Evolutionary conservation across 345 rosid genomes (phyloP).

Genomic region (Schrenkiella parvula): DNA sequence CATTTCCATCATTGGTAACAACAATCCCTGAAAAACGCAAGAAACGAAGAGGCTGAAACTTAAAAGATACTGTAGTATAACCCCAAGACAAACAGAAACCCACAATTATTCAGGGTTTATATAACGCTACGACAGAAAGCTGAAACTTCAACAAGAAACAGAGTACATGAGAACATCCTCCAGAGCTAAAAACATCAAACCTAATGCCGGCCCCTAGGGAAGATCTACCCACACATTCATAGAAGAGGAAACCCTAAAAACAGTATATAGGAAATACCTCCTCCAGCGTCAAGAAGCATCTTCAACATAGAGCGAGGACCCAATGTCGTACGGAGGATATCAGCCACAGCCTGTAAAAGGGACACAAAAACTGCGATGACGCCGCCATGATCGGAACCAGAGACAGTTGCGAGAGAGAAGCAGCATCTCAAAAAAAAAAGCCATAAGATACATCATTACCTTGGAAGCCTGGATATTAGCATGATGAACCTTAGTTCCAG

Average conservation of each 20-base stretch:
- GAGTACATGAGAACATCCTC: neutral
- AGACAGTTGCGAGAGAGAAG: neutral
- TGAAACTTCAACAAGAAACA: neutral
- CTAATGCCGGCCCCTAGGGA: neutral
- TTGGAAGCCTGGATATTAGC: conserved; percentile 84
- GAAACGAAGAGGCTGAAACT: neutral
- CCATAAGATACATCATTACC: conserved; percentile 28
- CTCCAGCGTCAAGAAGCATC: conserved; percentile 86
- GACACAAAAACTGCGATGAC: neutral
- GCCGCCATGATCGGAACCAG: neutral
- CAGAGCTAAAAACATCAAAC: neutral
- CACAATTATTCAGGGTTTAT: neutral
- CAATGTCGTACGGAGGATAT: conserved; percentile 87
- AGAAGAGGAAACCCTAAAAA: neutral
- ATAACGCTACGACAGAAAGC: neutral
- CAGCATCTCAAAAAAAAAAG: neutral
- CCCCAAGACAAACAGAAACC: neutral
- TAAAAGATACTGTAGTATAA: no score
- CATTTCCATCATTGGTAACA: conserved; percentile 92
- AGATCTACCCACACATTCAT: neutral
- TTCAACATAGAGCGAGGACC: conserved; percentile 94
- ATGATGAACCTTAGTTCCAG: conserved; percentile 81
- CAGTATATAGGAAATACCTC: conserved; percentile 42
- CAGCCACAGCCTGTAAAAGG: conserved; percentile 69
- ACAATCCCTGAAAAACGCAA: conserved; percentile 57